phyloP scores from a whole-genome alignment of 164 flowering plant species.

The Chimonanthus salicifolius region DNA sequence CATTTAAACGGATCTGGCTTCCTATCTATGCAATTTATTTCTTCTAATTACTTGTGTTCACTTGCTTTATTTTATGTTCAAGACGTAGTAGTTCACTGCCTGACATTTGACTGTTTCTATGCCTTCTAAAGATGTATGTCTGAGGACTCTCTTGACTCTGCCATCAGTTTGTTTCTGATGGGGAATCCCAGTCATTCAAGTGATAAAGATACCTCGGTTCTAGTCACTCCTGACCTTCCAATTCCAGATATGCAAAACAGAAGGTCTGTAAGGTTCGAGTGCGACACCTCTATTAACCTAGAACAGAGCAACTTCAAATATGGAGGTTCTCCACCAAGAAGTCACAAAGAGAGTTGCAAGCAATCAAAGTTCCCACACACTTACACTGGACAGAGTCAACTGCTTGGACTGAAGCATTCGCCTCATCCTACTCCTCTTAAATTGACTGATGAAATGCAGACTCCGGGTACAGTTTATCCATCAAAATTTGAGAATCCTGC shows the following conservation, averaged over 20 bases:
- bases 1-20: not conserved
- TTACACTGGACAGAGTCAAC: slow-evolving; percentile 6
- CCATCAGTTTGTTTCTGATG: slow-evolving; percentile 15
- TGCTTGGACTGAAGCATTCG: slow-evolving; percentile 25
- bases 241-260: slow-evolving; percentile 23
- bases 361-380: slow-evolving; percentile 22
- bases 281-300: slow-evolving; percentile 17
- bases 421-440: slow-evolving; percentile 70
- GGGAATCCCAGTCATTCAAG: slow-evolving; percentile 7
- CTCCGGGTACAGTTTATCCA: slow-evolving; percentile 86
- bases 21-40: not conserved
- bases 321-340: not conserved
- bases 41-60: not conserved
- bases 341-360: slow-evolving; percentile 6
- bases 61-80: not conserved
- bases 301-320: not conserved
- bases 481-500: slow-evolving; percentile 25
- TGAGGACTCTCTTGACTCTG: slow-evolving; percentile 18
- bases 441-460: slow-evolving; percentile 81
- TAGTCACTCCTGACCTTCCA: slow-evolving; percentile 21
- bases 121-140: slow-evolving; percentile 26
- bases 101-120: not conserved
- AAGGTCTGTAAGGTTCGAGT: slow-evolving; percentile 63
- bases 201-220: slow-evolving; percentile 8
- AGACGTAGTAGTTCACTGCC: not conserved